These are phyloP conservation scores for Somion occarium DNA, from an alignment of 1,284 basidiomycete genomes.

Conservation along the genomic window DNA sequence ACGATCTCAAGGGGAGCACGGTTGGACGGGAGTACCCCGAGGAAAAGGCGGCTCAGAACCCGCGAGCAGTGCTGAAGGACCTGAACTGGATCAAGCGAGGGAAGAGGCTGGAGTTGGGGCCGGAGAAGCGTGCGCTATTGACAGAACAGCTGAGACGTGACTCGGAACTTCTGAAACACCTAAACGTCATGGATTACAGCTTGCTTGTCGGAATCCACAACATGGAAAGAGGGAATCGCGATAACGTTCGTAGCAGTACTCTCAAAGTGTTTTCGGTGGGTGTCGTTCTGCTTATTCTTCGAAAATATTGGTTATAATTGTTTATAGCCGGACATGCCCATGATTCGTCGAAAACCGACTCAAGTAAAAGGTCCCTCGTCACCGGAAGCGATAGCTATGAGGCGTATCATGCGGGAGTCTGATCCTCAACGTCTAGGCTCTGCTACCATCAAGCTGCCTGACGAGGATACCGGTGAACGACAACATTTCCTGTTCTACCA, in stretches of 20 bases:
- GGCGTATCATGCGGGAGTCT: constrained; percentile 79
- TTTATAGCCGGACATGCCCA: constrained; percentile 58
- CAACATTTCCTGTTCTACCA: constrained; percentile 93
- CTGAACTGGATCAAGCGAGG: constrained; percentile 91
- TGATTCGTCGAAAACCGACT: constrained; percentile 51
- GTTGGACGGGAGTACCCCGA: constrained; percentile 88
- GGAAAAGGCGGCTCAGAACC: constrained; percentile 76
- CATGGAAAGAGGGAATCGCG: constrained; percentile 85
- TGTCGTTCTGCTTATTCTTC: constrained; percentile 14
- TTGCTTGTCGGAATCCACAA: constrained; percentile 93
- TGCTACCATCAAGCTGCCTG: constrained; percentile 62
- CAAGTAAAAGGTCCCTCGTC: constrained; percentile 50
- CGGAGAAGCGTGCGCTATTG: constrained; percentile 88
- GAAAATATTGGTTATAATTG: neutral
- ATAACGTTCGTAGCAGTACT: constrained; percentile 86
- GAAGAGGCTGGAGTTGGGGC: constrained; percentile 83
- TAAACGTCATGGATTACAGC: constrained; percentile 96
- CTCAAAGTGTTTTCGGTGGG: constrained; percentile 88
- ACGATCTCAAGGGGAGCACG: constrained; percentile 94
- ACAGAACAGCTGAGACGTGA: constrained; percentile 89
- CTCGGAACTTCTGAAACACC: constrained; percentile 75
- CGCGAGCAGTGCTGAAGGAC: constrained; percentile 91
- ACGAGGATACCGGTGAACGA: constrained; percentile 68
- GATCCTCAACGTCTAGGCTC: constrained; percentile 73
- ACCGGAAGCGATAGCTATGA: constrained; percentile 77